Evolutionary conservation across 371 early-diverging fungal genomes (phyloP), one percentile per base, ranked within the genome.

Genomic region (Synchytrium microbalum): DNA sequence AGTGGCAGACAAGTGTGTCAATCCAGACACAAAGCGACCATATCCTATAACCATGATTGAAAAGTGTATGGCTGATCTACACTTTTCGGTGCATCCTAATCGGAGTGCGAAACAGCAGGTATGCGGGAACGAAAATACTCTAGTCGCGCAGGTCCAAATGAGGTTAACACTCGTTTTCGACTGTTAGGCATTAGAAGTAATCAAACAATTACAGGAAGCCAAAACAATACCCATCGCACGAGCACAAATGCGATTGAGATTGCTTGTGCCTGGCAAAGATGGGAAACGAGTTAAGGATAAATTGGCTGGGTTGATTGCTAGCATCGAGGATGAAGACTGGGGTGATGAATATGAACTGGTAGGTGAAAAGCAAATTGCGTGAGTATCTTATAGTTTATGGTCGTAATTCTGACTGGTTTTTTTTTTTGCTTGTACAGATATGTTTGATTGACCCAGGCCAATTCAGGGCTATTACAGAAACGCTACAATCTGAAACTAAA

Each of bases 41-140:
- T 95, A 98, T 64, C 89, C 99, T 0, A 89, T 92, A 32, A 89
- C 93, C 16, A 93, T 96, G 88, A 94, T 98, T 63, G 98, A 98
- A 72, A 95, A 96, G 76, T 90, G 93, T 16, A 90, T 98, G 88
- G 80, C 81, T 2, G 95, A 96, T 63, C 74, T 96, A 19, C 97
- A 96, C 70, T 85, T 89, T 66, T 89, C 88, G 56, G 86, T 95
- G 57, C 89, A 93, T 69, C 86, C 90, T 0, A 93, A 90, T 65
- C 80, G 86, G 52, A 91, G 84, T 66, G 86, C 91, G 27, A 97
- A 97, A 72, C 80, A 79, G 69, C 81, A 79, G 69, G 74, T 71
- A 52, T 16, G 68, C 65, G n/a, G n/a, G n/a, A n/a, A n/a, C n/a
- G n/a, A 55, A 57, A n/a, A 32, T 59, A 2, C 57, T 54, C 16